phyloP scores from a whole-genome alignment of 495 filamentous ascomycete species.

The Hypoxylon fragiforme region DNA sequence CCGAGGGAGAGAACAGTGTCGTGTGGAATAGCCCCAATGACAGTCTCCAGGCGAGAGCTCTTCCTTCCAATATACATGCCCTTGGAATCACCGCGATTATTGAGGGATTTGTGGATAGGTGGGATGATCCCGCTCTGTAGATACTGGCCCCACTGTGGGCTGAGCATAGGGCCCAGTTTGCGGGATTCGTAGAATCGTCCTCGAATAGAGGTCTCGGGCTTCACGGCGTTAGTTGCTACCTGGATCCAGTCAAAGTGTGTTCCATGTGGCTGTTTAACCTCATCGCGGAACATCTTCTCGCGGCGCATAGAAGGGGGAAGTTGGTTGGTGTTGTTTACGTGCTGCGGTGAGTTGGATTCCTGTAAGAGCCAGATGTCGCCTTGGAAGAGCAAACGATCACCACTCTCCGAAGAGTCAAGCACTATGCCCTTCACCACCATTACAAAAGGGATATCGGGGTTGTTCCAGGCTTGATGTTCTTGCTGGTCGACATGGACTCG shows the following conservation, averaged over 20 bases:
- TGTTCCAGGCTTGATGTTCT: slow-evolving; percentile 2
- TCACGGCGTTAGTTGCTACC: slow-evolving; percentile 18
- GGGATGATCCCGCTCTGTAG: slow-evolving; percentile 31
- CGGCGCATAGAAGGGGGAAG: slow-evolving; percentile 41
- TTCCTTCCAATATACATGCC: slow-evolving; percentile 22
- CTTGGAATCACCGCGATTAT: slow-evolving; percentile 40
- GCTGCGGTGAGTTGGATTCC: slow-evolving; percentile 12
- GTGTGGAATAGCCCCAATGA: slow-evolving; percentile 21
- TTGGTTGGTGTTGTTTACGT: slow-evolving; percentile 12
- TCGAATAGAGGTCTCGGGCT: slow-evolving; percentile 36
- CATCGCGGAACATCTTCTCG: slow-evolving; percentile 41
- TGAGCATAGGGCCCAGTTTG: slow-evolving; percentile 41
- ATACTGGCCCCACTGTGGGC: slow-evolving; percentile 31
- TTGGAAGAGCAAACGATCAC: slow-evolving; percentile 13
- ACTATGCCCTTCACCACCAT: slow-evolving; percentile 40
- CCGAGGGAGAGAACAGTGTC: slow-evolving; percentile 2
- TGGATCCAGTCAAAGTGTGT: slow-evolving; percentile 40
- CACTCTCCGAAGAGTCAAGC: slow-evolving; percentile 20
- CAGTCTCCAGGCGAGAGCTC: slow-evolving; percentile 12
- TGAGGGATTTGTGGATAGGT: slow-evolving; percentile 45
- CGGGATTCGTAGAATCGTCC: slow-evolving; percentile 51
- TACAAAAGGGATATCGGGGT: slow-evolving; percentile 22
- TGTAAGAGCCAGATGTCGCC: slow-evolving; percentile 35
- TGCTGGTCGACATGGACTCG: slow-evolving; percentile 31
- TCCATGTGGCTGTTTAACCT: slow-evolving; percentile 31